Evolutionary conservation across 345 rosid species (phyloP).

Genomic region (Ceriops tagal): DNA sequence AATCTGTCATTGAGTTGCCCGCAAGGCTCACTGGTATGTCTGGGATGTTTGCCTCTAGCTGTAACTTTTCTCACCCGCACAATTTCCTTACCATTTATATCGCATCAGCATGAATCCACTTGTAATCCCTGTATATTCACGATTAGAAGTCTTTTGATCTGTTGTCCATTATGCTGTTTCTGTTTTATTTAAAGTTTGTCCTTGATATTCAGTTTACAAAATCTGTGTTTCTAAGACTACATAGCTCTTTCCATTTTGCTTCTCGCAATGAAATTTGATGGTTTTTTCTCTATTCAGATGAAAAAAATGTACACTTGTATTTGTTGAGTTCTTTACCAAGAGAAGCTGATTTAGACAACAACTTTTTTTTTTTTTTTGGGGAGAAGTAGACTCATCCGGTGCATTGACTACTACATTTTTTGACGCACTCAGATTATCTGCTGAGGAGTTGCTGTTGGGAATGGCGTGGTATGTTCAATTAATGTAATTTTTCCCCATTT

Average conservation of each 20-base stretch:
- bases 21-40: conserved; percentile 4
- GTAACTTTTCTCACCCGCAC: neutral
- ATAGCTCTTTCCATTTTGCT: neutral
- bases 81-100: neutral
- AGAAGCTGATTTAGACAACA: neutral
- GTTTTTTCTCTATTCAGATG: neutral
- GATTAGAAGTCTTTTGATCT: neutral
- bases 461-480: too few species aligned
- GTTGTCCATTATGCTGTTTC: neutral
- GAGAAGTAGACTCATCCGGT: neutral
- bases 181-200: neutral
- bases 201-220: too few species aligned
- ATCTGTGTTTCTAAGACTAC: too few species aligned
- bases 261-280: neutral
- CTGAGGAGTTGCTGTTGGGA: too few species aligned
- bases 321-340: neutral
- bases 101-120: neutral
- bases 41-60: neutral
- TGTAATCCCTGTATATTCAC: neutral
- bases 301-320: too few species aligned
- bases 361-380: neutral
- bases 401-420: too few species aligned
- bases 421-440: too few species aligned
- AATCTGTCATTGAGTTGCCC: neutral
- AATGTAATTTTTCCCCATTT: too few species aligned